Evolutionary conservation across 768 basidiomycete species (phyloP), one percentile per base, ranked within the genome.

Genomic region (Lentinus brumalis): DNA sequence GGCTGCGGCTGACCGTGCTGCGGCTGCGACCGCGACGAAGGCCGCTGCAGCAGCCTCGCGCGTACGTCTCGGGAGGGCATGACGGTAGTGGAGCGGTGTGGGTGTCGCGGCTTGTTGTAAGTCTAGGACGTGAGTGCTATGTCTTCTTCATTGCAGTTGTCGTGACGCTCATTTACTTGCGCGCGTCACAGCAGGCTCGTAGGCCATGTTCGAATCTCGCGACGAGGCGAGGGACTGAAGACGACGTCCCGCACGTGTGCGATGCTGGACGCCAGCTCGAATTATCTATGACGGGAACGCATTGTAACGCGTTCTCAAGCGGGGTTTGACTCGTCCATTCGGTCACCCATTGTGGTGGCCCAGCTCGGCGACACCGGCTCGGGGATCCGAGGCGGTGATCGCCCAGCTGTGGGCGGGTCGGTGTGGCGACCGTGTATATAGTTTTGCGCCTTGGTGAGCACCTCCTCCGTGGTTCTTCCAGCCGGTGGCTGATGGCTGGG

Each of bases 1-100:
- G 30, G 67, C 67, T 3, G 63, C 62, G 9, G 58, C 65, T 5
- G 66, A 66, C 56, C 66, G 66, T 38, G 61, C 63, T 32, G 60
- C 58, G 4, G 63, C 66, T 14, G 64, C 61, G 15, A 56, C 54
- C 45, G 60, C 58, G 16, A 59, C 62, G 5, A 59, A 59, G 44
- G 57, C 56, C 53, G 65, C 50, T 3, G 53, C 47, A 1, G 45
- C 46, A 7, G 56, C 53, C 12, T 16, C 61, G 53, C 45, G 35
- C 35, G 35, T 35, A 35, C 35, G 53, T 18, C 50, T 60, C 30
- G 53, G 53, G 10, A 32, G 65, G 35, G 46, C 51, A 53, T 60
- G 55, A 45, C 46, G 7, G 29, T 32, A 40, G 16, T 35, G 55
- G 10, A 45, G 32, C 51, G 45, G 41, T 31, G 56, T 32, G 45